Percentiles rank a stretch among this genome's conserved stretches.
Evolutionary conservation across 345 rosid genomes (phyloP).

Genomic region (Anacardium occidentale): DNA sequence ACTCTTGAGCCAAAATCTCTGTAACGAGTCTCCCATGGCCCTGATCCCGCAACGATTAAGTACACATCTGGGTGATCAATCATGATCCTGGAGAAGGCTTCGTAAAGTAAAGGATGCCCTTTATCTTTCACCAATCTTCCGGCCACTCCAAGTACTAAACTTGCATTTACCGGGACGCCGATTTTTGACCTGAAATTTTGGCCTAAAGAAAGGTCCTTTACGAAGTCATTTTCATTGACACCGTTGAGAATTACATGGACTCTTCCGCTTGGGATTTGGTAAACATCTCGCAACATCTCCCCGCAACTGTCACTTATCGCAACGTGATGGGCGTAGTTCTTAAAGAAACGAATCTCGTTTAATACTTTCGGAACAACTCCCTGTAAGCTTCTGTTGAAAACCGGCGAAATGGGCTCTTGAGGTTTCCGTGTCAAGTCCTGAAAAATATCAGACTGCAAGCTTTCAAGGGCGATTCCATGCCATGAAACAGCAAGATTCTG

Average conservation of each 20-base stretch:
- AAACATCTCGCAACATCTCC: slow-evolving; percentile 82
- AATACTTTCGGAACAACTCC: slow-evolving; percentile 74
- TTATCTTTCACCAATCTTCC: slow-evolving; percentile 93
- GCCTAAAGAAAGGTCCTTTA: slow-evolving; percentile 42
- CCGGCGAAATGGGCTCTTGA: slow-evolving; percentile 53
- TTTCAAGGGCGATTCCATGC: slow-evolving; percentile 94
- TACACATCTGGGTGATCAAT: slow-evolving; percentile 43
- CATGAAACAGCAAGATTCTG: slow-evolving; percentile 77
- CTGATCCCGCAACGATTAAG: slow-evolving; percentile 75
- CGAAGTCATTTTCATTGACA: slow-evolving; percentile 61
- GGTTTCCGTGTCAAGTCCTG: slow-evolving; percentile 74
- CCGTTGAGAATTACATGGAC: slow-evolving; percentile 95
- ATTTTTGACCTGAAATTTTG: slow-evolving; percentile 51
- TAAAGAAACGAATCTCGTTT: slow-evolving; percentile 79
- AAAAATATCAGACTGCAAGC: slow-evolving; percentile 70
- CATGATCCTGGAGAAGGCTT: slow-evolving; percentile 56
- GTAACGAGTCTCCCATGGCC: slow-evolving; percentile 89
- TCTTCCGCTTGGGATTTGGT: slow-evolving; percentile 73
- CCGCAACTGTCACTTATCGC: slow-evolving; percentile 97
- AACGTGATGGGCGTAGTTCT: slow-evolving; percentile 71
- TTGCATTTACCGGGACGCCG: slow-evolving; percentile 53
- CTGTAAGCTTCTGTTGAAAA: slow-evolving; percentile 44
- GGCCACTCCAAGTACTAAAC: slow-evolving; percentile 69
- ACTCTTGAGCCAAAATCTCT: slow-evolving; percentile 56
- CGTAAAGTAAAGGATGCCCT: slow-evolving; percentile 75